Evolutionary conservation across 805 yeast species (phyloP).

Genomic region (Sugiyamaella smithiae): DNA sequence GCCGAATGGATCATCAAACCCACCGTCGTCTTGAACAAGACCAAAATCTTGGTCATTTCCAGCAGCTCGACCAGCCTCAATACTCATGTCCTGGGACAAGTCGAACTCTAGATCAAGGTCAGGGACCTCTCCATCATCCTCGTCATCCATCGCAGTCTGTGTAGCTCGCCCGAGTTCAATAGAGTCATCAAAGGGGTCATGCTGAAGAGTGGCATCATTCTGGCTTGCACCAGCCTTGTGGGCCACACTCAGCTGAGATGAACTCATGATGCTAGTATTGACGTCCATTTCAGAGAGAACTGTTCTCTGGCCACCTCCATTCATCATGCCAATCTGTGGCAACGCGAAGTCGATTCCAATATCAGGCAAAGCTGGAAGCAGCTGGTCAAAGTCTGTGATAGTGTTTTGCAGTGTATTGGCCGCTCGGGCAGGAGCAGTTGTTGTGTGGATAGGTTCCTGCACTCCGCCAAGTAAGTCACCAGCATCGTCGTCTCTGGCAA

Average conservation of each 20-base stretch:
- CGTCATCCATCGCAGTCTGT: slow-evolving; percentile 23
- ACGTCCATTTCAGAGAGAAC: slow-evolving; percentile 6
- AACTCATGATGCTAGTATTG: background rate
- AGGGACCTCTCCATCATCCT: slow-evolving; percentile 28
- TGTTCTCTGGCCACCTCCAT: background rate
- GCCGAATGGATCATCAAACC: slow-evolving; percentile 3
- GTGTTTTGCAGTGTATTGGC: slow-evolving; percentile 59
- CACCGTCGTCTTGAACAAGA: slow-evolving; percentile 5
- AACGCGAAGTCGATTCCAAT: background rate
- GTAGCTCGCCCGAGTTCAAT: slow-evolving; percentile 63
- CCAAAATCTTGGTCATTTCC: slow-evolving; percentile 6
- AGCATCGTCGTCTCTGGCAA: slow-evolving; percentile 7
- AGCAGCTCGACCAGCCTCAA: slow-evolving; percentile 36
- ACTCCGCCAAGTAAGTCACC: slow-evolving; percentile 43
- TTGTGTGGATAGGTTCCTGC: slow-evolving; percentile 55
- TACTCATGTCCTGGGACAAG: slow-evolving; percentile 42
- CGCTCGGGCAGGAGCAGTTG: slow-evolving; percentile 36
- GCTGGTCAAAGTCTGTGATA: slow-evolving; percentile 71
- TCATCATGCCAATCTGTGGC: background rate
- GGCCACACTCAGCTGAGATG: background rate
- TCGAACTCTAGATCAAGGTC: slow-evolving; percentile 57
- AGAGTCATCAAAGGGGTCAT: slow-evolving; percentile 46
- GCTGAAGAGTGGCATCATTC: slow-evolving; percentile 6
- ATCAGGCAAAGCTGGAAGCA: slow-evolving; percentile 58
- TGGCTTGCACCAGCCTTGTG: background rate